phyloP scores from a whole-genome alignment of 2,329 filamentous ascomycete genomes.

The Stylonectria norvegica region DNA sequence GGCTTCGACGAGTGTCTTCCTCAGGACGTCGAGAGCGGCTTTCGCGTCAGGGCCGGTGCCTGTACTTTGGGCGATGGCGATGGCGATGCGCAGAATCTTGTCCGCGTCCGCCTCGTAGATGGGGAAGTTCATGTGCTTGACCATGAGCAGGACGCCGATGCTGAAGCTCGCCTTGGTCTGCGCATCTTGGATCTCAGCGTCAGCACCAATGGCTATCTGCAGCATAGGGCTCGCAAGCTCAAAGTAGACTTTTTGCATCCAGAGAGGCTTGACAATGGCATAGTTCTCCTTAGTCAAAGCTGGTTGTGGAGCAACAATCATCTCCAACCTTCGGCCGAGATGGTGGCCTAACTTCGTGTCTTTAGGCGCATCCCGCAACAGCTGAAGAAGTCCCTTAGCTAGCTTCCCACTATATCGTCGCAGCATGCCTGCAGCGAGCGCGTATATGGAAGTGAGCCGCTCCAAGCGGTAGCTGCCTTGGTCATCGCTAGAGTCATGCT shows the following conservation, averaged over 20 bases:
- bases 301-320: conserved; percentile 39
- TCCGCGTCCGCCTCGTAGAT: conserved; percentile 52
- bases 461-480: conserved; percentile 15
- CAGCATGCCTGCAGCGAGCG: conserved; percentile 37
- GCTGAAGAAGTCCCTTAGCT: conserved; percentile 32
- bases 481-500: conserved; percentile 7
- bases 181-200: conserved; percentile 29
- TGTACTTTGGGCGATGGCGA: conserved; percentile 44
- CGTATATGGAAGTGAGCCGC: conserved; percentile 33
- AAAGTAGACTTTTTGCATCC: conserved; percentile 49
- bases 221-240: conserved; percentile 46
- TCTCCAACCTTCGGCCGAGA: conserved; percentile 42
- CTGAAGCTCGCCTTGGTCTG: conserved; percentile 39
- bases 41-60: conserved; percentile 42
- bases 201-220: conserved; percentile 33
- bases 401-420: conserved; percentile 37
- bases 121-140: conserved; percentile 47
- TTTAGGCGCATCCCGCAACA: conserved; percentile 35
- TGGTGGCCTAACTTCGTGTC: conserved; percentile 34
- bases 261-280: conserved; percentile 43
- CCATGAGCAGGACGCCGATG: conserved; percentile 46
- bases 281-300: conserved; percentile 40
- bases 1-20: conserved; percentile 45
- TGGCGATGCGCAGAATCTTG: conserved; percentile 46
- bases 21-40: conserved; percentile 47